phyloP scores from a whole-genome alignment of 768 basidiomycete genomes.

The Tylopilus felleus region DNA sequence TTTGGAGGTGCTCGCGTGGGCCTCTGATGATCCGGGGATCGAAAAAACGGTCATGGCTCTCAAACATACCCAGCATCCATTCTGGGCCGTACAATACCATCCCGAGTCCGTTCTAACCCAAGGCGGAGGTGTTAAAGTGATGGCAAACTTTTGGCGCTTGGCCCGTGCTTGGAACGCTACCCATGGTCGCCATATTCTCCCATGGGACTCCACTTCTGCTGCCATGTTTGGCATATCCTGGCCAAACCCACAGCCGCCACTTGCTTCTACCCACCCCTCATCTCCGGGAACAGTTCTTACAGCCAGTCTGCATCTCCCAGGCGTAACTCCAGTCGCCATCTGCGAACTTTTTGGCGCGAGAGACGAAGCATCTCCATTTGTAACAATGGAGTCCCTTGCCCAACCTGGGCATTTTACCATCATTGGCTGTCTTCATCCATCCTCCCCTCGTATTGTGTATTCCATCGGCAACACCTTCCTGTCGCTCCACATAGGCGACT shows the following conservation, averaged over 20 bases:
- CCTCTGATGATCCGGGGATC: constrained; percentile 63
- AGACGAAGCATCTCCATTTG: constrained; percentile 60
- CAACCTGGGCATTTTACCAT: constrained; percentile 73
- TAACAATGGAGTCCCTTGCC: constrained; percentile 73
- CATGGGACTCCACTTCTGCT: constrained; percentile 41
- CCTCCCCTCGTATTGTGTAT: constrained; percentile 58
- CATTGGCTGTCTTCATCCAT: constrained; percentile 54
- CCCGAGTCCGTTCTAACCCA: constrained; percentile 79
- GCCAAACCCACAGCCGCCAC: constrained; percentile 43
- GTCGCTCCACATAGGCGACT: constrained; percentile 39
- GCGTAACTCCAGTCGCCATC: constrained; percentile 42
- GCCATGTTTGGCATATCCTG: constrained; percentile 50
- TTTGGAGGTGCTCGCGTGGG: constrained; percentile 69
- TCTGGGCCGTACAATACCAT: constrained; percentile 90
- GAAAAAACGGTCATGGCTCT: constrained; percentile 73
- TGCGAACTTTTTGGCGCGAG: constrained; percentile 62
- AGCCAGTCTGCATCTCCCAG: constrained; percentile 40
- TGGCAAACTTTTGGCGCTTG: constrained; percentile 72
- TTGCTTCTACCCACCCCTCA: constrained; percentile 17
- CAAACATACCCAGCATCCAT: constrained; percentile 60
- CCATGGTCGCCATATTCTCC: constrained; percentile 34
- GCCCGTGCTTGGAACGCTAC: constrained; percentile 54
- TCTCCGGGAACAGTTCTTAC: constrained; percentile 35
- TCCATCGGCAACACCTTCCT: constrained; percentile 49
- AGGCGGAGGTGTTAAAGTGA: constrained; percentile 62